These are phyloP conservation scores for Thelonectria rubi DNA, from an alignment of 2,329 filamentous ascomycete species.

Conservation along the genomic window DNA sequence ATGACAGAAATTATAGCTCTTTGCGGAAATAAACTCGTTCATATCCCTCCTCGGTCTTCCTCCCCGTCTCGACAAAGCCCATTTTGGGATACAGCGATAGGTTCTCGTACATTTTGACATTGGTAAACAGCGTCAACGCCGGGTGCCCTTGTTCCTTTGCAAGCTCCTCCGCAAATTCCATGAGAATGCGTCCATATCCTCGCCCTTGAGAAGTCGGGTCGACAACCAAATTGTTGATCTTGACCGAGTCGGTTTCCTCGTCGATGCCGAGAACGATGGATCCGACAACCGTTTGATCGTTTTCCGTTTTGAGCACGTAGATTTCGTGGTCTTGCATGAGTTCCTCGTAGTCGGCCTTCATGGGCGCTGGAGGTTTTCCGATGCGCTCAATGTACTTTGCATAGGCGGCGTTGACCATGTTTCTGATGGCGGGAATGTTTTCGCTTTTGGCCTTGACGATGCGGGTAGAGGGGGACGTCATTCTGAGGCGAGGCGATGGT, in stretches of 20 bases:
- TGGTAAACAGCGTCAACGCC: conserved; percentile 46
- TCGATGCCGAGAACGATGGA: conserved; percentile 42
- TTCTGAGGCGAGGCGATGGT: background rate
- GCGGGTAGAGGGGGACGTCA: background rate
- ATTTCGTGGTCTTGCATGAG: conserved; percentile 42
- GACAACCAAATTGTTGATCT: conserved; percentile 43
- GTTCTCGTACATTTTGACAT: conserved; percentile 49
- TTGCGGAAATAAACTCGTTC: conserved; percentile 49
- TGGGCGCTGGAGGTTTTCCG: conserved; percentile 48
- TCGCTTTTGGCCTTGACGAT: conserved; percentile 13
- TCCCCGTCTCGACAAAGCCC: conserved; percentile 46
- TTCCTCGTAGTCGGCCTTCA: conserved; percentile 46
- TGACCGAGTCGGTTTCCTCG: conserved; percentile 27
- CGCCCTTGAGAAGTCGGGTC: conserved; percentile 44
- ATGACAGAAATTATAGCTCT: conserved; percentile 30
- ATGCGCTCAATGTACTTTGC: conserved; percentile 48
- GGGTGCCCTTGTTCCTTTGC: conserved; percentile 35
- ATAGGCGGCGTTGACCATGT: conserved; percentile 45
- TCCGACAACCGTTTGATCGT: conserved; percentile 34
- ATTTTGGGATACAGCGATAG: conserved; percentile 41
- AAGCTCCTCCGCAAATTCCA: conserved; percentile 44
- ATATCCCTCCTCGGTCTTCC: conserved; percentile 45
- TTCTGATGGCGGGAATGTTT: conserved; percentile 43
- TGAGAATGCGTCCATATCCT: conserved; percentile 46
- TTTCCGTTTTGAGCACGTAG: conserved; percentile 32